phyloP scores from a whole-genome alignment of 208 protist genomes.

The Herpetomonas samuelpessoai region DNA sequence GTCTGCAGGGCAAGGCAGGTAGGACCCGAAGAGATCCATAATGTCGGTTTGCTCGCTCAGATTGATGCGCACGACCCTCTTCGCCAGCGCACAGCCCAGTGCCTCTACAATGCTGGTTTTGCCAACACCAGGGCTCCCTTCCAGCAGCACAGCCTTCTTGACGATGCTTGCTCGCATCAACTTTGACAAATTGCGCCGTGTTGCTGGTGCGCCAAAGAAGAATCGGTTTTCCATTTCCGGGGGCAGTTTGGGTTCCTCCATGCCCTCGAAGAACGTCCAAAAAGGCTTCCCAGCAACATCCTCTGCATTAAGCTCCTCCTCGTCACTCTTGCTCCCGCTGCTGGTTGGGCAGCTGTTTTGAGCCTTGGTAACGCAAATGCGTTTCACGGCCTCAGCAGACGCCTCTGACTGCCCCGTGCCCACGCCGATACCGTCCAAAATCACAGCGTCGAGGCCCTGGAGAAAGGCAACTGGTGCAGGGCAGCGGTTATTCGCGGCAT shows the following conservation, averaged over 20 bases:
- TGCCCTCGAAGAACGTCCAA: slow-evolving; percentile 72
- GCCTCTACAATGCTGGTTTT: slow-evolving; percentile 99
- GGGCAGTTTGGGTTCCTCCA: slow-evolving; percentile 74
- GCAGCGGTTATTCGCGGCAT: slow-evolving; percentile 66
- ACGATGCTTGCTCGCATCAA: slow-evolving; percentile 93
- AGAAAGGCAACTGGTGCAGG: slow-evolving; percentile 82
- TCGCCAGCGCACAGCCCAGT: slow-evolving; percentile 90
- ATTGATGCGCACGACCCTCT: slow-evolving; percentile 99
- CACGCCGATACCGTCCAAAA: slow-evolving; percentile 96
- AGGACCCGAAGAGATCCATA: slow-evolving; percentile 96
- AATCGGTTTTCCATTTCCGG: slow-evolving; percentile 68
- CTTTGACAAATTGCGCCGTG: slow-evolving; percentile 95
- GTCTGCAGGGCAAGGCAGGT: slow-evolving; percentile 56
- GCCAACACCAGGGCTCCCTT: slow-evolving; percentile 97
- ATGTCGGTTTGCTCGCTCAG: slow-evolving; percentile 99
- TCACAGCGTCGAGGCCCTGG: slow-evolving; percentile 95
- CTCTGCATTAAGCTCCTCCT: slow-evolving; percentile 19
- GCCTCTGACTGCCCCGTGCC: slow-evolving; percentile 72
- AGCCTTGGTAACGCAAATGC: slow-evolving; percentile 19
- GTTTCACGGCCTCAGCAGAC: slow-evolving; percentile 14
- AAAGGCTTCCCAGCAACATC: slow-evolving; percentile 41
- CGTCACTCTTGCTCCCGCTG: slow-evolving; percentile 8
- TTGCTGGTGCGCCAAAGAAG: slow-evolving; percentile 96
- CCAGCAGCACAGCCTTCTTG: slow-evolving; percentile 97
- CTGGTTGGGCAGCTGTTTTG: slow-evolving; percentile 33